Conservation (phyloP, 305 asterid species). For the Fraxinus platypoda region DNA sequence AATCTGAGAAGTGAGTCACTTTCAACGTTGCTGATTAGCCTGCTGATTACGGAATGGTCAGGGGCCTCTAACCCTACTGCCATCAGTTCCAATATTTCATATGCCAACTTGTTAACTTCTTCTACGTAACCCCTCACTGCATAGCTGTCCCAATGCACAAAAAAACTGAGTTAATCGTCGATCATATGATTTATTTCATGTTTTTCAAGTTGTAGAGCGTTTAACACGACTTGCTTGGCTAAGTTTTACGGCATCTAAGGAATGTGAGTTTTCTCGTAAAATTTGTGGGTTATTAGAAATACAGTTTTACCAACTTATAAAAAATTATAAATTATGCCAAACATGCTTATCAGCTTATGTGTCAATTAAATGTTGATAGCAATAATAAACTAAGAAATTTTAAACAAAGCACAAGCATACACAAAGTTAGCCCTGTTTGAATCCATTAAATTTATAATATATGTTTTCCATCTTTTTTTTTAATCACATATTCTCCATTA, state of each 20-base stretch:
- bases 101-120: conserved; percentile 55
- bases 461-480: too few relatives aligned
- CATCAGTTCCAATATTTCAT: conserved; percentile 61
- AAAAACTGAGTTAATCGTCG: neutral
- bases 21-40: conserved; percentile 38
- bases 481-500: too few relatives aligned
- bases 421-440: too few relatives aligned
- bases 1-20: conserved; percentile 61
- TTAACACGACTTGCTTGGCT: neutral
- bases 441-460: too few relatives aligned
- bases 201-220: neutral
- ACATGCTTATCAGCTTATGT: neutral
- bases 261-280: neutral
- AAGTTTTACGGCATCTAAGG: neutral
- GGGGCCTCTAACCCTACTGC: conserved; percentile 47
- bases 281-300: too few relatives aligned
- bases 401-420: neutral
- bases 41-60: conserved; percentile 32
- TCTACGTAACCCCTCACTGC: conserved; percentile 55
- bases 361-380: neutral
- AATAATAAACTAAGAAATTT: neutral
- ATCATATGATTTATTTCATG: neutral
- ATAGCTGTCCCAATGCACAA: conserved; percentile 26
- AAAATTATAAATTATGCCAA: neutral
- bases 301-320: neutral